Base-by-base conservation (phyloP, 345 rosid species). In the Hypericum perforatum region DNA sequence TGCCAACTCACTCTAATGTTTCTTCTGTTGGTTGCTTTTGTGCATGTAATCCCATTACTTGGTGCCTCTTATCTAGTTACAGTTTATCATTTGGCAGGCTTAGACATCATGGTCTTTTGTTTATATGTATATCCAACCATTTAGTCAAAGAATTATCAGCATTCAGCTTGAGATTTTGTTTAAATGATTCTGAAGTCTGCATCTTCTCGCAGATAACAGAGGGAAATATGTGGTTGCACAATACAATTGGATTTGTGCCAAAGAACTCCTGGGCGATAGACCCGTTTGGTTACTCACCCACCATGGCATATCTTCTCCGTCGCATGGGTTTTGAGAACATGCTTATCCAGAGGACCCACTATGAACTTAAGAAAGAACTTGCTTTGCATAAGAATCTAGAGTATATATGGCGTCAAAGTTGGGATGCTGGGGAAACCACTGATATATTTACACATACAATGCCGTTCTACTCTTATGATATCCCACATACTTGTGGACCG, bases 301-400 rank as follows among this genome's bases (percentile, higher is more conserved):
- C 97, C 11, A 89, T 92, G 98, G 95, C 98, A 46, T 89, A 92
- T 69, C 88, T 92, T 54, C 84, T 92, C 53, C 86, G 85, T 16
- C 97, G 95, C 32, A 92, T 92, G 99, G 99, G 98, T 60, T 85
- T 92, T 5, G 95, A 92, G 69, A 92, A 92, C 73, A 92, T 92
- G 99, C 97, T 92, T 62, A 89, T 89, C 61, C 99, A 92, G 57
- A 84, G 99, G 70, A 89, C 99, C 46, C 99, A 92, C 67, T 92
- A 92, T 50, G 99, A 92, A 81, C 79, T 92, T 63, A 92, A 92
- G 84, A 92, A 92, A 81, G 99, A 85, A 62, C 94, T 92, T 55
- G 89, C 99, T 36, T 59, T 63, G 76, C 76, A 77, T 58, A 89
- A 85, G 77, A 84, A 92, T 73, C 70, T 92, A 67, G 99, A 92